Percentiles rank a stretch among this genome's conserved stretches.
These are phyloP conservation scores for Xylariales sp. DNA, from an alignment of 2,329 filamentous ascomycete species.

Conservation along the genomic window DNA sequence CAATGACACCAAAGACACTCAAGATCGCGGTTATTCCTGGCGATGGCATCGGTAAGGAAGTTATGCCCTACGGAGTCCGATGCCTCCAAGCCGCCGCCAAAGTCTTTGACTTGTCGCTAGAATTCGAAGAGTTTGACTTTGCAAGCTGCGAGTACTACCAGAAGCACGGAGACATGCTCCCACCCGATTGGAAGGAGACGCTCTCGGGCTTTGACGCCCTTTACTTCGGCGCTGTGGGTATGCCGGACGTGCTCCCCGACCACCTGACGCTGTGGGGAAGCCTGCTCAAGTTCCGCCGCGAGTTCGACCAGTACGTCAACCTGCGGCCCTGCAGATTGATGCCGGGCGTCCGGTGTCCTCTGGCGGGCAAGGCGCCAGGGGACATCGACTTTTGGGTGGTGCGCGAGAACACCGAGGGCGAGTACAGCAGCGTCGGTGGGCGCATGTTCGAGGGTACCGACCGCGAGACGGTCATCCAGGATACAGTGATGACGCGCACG, in stretches of 20 bases:
- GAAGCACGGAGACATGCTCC: constrained; percentile 37
- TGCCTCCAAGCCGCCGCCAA: constrained; percentile 50
- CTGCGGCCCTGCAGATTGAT: constrained; percentile 60
- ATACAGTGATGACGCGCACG: constrained; percentile 55
- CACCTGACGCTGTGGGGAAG: constrained; percentile 65
- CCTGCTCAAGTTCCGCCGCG: constrained; percentile 62
- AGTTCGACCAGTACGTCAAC: constrained; percentile 66
- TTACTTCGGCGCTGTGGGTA: constrained; percentile 63
- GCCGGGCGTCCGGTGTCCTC: constrained; percentile 53
- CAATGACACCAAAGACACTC: constrained; percentile 10
- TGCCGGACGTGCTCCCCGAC: constrained; percentile 52
- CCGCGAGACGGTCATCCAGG: constrained; percentile 56
- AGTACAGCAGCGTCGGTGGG: constrained; percentile 60
- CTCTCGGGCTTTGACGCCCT: constrained; percentile 60
- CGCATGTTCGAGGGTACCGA: constrained; percentile 53
- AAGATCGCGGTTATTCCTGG: constrained; percentile 62
- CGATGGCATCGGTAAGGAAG: constrained; percentile 67
- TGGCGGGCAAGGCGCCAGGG: constrained; percentile 46
- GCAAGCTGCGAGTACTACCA: constrained; percentile 58
- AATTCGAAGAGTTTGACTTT: constrained; percentile 62
- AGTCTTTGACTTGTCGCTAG: constrained; percentile 46
- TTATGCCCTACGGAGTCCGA: constrained; percentile 58
- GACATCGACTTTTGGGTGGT: constrained; percentile 63
- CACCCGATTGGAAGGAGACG: constrained; percentile 42
- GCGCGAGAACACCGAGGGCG: constrained; percentile 61